Percentiles rank a stretch among this genome's conserved stretches.
These are phyloP conservation scores for Ganoderma resinaceum DNA, from an alignment of 1,284 basidiomycete genomes.

Conservation along the genomic window DNA sequence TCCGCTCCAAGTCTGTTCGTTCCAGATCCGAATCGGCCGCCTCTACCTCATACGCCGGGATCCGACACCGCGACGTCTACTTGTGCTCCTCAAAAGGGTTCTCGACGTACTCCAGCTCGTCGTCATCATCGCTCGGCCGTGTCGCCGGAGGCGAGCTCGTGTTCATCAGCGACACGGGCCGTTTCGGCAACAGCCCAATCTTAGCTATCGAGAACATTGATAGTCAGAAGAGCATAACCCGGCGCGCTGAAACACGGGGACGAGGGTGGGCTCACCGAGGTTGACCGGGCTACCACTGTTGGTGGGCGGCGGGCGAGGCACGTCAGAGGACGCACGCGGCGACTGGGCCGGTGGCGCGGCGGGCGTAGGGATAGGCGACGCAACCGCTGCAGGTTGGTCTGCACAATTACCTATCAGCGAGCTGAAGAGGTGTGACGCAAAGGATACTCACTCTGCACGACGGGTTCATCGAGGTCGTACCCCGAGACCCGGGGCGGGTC, in stretches of 20 bases:
- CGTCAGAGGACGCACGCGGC: constrained; percentile 33
- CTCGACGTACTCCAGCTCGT: constrained; percentile 70
- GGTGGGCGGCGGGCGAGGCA: constrained; percentile 38
- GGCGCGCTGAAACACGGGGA: not conserved
- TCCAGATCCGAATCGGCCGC: not conserved
- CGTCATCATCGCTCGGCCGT: constrained; percentile 49
- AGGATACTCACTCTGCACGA: constrained; percentile 5
- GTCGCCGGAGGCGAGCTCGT: constrained; percentile 41
- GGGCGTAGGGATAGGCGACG: constrained; percentile 16
- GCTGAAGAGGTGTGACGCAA: not conserved
- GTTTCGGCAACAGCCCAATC: constrained; percentile 77
- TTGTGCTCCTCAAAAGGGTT: constrained; percentile 66
- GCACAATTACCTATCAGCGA: not conserved
- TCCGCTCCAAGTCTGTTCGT: not conserved
- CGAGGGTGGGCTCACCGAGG: constrained; percentile 36
- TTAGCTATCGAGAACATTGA: constrained; percentile 47
- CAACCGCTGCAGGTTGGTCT: constrained; percentile 6
- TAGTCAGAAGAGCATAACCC: constrained; percentile 2
- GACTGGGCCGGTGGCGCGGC: constrained; percentile 23
- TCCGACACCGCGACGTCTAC: constrained; percentile 18
- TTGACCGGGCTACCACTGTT: constrained; percentile 41
- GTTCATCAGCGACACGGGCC: constrained; percentile 71
- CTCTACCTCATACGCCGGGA: no score
- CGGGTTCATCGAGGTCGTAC: constrained; percentile 29
- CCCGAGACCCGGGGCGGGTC: constrained; percentile 26